phyloP scores from a whole-genome alignment of 2,329 filamentous ascomycete species.

The Magnaporthiopsis poae region DNA sequence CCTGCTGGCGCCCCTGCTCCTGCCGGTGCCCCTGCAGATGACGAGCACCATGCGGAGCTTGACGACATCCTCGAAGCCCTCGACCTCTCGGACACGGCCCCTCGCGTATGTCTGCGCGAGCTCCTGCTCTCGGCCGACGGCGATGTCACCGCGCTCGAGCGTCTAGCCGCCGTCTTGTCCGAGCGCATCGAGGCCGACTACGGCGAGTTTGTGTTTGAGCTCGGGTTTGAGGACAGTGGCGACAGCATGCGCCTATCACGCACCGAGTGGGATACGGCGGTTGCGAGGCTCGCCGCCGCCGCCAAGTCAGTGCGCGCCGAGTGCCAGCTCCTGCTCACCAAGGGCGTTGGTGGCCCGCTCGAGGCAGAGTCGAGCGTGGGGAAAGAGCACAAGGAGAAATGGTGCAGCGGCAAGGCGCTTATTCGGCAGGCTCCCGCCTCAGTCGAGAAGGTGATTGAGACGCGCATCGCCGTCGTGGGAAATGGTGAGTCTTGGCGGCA shows the following conservation, averaged over 20 bases:
- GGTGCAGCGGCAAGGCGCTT: slow-evolving; percentile 76
- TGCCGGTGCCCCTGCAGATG: slow-evolving; percentile 19
- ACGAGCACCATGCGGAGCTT: slow-evolving; percentile 65
- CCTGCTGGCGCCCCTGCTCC: slow-evolving; percentile 17
- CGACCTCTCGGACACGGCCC: slow-evolving; percentile 63
- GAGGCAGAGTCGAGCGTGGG: slow-evolving; percentile 54
- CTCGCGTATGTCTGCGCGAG: slow-evolving; percentile 61
- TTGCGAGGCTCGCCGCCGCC: slow-evolving; percentile 54
- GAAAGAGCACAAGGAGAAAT: slow-evolving; percentile 66
- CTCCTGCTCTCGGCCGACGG: slow-evolving; percentile 57
- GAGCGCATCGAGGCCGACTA: slow-evolving; percentile 70
- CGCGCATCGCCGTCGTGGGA: slow-evolving; percentile 88
- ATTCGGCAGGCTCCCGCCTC: slow-evolving; percentile 64
- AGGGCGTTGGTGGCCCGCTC: slow-evolving; percentile 70
- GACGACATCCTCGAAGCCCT: slow-evolving; percentile 87
- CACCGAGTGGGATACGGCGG: slow-evolving; percentile 65
- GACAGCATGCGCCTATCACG: slow-evolving; percentile 70
- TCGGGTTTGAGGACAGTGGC: slow-evolving; percentile 83
- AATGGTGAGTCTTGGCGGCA: slow-evolving; percentile 50
- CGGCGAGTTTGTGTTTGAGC: slow-evolving; percentile 81
- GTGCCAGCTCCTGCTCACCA: slow-evolving; percentile 76
- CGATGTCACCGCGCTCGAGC: slow-evolving; percentile 49
- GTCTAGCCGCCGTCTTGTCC: slow-evolving; percentile 56
- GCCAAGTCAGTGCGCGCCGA: slow-evolving; percentile 59
- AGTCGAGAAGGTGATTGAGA: slow-evolving; percentile 86